Base-by-base conservation (phyloP, 75 land plant species). In the Sequoiadendron giganteum region DNA sequence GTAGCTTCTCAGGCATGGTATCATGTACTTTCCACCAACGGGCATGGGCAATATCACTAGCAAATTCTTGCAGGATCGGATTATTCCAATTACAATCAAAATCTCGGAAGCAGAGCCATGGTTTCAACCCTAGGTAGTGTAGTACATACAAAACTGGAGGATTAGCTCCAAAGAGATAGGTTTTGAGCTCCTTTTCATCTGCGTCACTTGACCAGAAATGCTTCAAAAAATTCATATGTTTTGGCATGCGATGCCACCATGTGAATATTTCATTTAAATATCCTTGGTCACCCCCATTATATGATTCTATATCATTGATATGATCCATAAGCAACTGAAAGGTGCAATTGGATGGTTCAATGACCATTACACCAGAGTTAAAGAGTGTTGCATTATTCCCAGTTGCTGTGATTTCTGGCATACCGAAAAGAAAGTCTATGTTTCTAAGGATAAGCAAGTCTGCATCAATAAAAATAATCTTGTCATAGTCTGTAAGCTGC, bases 31-130 rank as follows among this genome's bases (percentile, higher is more conserved):
- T 94, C 95, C 94, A 98, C 99, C 99, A 98, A 65, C 87, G 58
- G 54, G 89, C 86, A 85, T 98, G 96, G 1, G 99, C 99, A 40
- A 85, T 91, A 88, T 98, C 99, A 79, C 95, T 98, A 0, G 99
- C 99, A 86, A 90, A 98, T 11, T 91, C 91, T 10, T 75, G 86
- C 88, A 91, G 96, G 30, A 90, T 88, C 42, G n/a, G 77, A 16
- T 88, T 56, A 89, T 98, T 91, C 99, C 99, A 98, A 90, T 97
- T 98, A 87, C 99, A 98, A 84, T 98, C 99, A 81, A 95, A 98
- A 78, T 98, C 99, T 52, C 99, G 90, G 88, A 93, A 97, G 85
- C 99, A 98, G 38, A 91, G 42, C 99, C 99, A 98, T 13, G 99
- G 99, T 93, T 98, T 98, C 73, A 95, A 77, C 9, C 99, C 99